Conservation (phyloP, 495 filamentous ascomycete species). For the Penicillium malachiteum region DNA sequence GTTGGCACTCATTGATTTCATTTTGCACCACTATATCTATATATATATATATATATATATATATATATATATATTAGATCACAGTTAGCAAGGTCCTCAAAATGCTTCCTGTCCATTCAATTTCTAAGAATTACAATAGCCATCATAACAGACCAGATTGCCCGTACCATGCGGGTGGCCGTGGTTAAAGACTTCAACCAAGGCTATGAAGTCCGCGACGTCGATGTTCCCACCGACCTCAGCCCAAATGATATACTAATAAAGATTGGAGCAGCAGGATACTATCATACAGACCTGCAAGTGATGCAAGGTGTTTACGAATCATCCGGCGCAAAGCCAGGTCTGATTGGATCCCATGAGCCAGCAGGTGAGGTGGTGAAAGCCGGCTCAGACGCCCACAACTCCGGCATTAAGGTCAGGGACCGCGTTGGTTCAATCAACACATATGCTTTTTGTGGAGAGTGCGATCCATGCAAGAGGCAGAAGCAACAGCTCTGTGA, state of each 20-base stretch:
- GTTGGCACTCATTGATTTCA: too few species aligned
- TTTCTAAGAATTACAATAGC: neutral
- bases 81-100: too few species aligned
- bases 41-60: too few species aligned
- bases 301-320: conserved; percentile 13
- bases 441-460: conserved; percentile 9
- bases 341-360: conserved; percentile 11
- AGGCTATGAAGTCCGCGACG: conserved; percentile 17
- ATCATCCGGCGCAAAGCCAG: conserved; percentile 9
- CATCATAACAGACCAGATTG: conserved; percentile 7
- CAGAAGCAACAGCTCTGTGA: conserved; percentile 10
- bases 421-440: conserved; percentile 13
- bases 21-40: too few species aligned
- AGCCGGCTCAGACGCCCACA: neutral
- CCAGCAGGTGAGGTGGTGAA: conserved; percentile 10
- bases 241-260: conserved; percentile 17
- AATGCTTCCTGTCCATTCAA: too few species aligned
- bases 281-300: conserved; percentile 14
- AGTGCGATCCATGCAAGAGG: conserved; percentile 1
- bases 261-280: conserved; percentile 11
- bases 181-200: conserved; percentile 20
- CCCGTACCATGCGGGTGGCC: conserved; percentile 10
- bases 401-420: conserved; percentile 10
- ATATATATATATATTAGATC: too few species aligned
- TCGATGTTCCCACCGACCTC: conserved; percentile 10